Evolutionary conservation across 2,329 filamentous ascomycete species (phyloP), one percentile per base, ranked within the genome.

Genomic region (Calonectria fujianensis): DNA sequence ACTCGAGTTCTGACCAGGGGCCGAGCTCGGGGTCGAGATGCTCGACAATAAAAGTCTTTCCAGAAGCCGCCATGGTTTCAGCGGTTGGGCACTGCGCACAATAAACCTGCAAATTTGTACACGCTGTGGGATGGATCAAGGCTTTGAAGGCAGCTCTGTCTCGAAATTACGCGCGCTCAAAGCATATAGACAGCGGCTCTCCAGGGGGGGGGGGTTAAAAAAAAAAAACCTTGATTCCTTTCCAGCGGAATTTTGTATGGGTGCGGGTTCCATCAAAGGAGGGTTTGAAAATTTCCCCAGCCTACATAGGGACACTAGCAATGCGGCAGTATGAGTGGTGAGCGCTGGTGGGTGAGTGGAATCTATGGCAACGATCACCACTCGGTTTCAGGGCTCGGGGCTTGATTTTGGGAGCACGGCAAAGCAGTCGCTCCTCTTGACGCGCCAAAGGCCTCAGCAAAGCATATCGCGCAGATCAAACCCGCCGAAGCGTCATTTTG

Each of bases 21-120:
- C 97, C 97, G 37, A 99, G 90, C 86, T 99, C 97, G 51, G 95
- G 93, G 87, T 99, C 97, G 78, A 99, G 93, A 86, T 99, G 96
- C 88, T 98, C 96, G 80, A 98, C 96, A 82, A 98, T 94, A 86
- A 97, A 98, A 54, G 93, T 96, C 86, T 96, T 94, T 78, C 84
- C 84, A 24, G 76, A 78, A 52, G 83, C 75, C 27, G 85, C 80
- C 86, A 89, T 89, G 67, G 66, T 72, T n/a, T 67, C 48, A 20
- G 52, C 18, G 24, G 16, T 61, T 29, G 59, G 57, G 32, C 57
- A 66, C 41, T 31, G 41, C 27, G 31, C 24, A 70, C 35, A 64
- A 45, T 50, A 24, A n/a, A 54, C 27, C 20, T 51, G 29, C 20
- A 32, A 39, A 61, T 69, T 68, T 41, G 63, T 64, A 66, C 39